Base-by-base conservation (phyloP, 2,329 filamentous ascomycete species). In the Hymenoscyphus linearis region DNA sequence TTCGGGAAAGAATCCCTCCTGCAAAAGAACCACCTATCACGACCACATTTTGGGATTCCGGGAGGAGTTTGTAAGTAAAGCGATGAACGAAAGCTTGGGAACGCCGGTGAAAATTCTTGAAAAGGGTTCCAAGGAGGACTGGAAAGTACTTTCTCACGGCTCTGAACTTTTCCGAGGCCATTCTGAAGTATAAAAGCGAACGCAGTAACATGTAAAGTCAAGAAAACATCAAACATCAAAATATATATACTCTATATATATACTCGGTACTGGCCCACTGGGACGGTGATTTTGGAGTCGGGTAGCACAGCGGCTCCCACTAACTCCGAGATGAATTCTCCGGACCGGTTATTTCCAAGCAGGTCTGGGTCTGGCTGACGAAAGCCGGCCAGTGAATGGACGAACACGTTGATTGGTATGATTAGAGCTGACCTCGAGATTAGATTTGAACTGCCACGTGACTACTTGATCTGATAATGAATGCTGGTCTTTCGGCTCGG, bases 11-110 rank as follows among this genome's bases (percentile, higher is more conserved):
- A 22, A 72, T 67, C 26, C 73, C 70, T 2, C 78, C 78, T 0
- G 74, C 76, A 61, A 78, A 80, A 0, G 78, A 80, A 9, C 74
- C 78, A 31, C 78, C 79, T 16, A 81, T 64, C 2, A 79, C 67
- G 25, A 79, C 70, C 12, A 80, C 71, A 53, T 74, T 76, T 37
- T 74, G 40, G 1, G 62, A 47, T 6, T 52, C 36, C 2, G 61
- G 47, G 7, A 62, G n/a, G 7, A 40, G 2, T 9, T 47, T 55
- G 60, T 67, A 69, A 9, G 62, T 66, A 14, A 56, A 59, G 1
- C 52, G 58, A 56, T 68, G 68, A 4, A 58, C 44, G 50, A 61
- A n/a, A 12, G 64, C 57, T 25, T 57, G 57, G 47, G 66, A 53
- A 5, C 59, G 56, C 47, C 64, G 57, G 27, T 47, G n/a, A 14